phyloP scores from a whole-genome alignment of 345 rosid genomes.

The Hevea brasiliensis region DNA sequence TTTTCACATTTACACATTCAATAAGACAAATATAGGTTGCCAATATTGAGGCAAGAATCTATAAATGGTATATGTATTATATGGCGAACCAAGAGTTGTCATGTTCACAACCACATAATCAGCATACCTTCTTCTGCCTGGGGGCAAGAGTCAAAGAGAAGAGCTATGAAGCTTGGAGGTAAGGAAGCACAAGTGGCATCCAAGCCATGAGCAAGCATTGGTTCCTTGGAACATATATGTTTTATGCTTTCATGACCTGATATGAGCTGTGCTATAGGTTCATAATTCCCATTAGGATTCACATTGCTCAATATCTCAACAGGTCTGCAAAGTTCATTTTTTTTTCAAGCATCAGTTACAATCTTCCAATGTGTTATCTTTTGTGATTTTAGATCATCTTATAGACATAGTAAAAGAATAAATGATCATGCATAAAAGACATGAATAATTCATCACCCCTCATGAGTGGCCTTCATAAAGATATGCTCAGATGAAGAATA shows the following conservation, averaged over 20 bases:
- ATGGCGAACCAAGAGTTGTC: neutral
- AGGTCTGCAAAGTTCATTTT: neutral
- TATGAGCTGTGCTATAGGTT: neutral
- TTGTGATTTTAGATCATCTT: neutral
- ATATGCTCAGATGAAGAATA: conserved; percentile 5
- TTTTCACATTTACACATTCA: neutral
- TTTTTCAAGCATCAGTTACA: conserved; percentile 5
- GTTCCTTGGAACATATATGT: neutral
- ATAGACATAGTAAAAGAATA: neutral
- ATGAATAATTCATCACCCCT: neutral
- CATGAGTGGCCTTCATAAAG: neutral
- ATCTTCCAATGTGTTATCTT: neutral
- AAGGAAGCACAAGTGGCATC: neutral
- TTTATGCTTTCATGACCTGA: neutral
- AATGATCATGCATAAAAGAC: neutral
- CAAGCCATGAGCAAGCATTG: neutral
- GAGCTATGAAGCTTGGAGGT: conserved; percentile 16
- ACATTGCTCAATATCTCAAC: conserved; percentile 5
- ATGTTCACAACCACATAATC: neutral
- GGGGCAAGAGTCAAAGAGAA: conserved; percentile 11
- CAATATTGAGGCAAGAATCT: neutral
- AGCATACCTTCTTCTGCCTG: conserved; percentile 4
- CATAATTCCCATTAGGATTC: conserved; percentile 2
- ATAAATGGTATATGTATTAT: neutral
- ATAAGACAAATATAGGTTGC: neutral